phyloP scores from a whole-genome alignment of 2,329 filamentous ascomycete genomes.

The Penicillium brasilianum region DNA sequence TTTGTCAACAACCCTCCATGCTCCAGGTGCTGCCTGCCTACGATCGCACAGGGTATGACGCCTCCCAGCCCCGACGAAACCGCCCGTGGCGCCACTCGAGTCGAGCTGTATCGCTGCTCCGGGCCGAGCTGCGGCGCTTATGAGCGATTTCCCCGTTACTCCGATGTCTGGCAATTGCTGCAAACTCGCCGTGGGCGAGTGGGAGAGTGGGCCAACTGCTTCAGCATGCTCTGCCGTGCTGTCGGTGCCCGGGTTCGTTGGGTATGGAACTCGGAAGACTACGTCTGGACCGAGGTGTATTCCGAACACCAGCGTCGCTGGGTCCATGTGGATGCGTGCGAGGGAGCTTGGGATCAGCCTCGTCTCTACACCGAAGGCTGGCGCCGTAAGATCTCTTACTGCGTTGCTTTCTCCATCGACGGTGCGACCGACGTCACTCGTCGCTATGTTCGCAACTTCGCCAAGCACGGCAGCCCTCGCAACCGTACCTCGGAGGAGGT shows the following conservation, averaged over 20 bases:
- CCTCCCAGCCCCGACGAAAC: constrained; percentile 86
- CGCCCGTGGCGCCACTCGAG: constrained; percentile 82
- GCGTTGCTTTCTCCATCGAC: constrained; percentile 93
- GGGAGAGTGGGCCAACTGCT: constrained; percentile 98
- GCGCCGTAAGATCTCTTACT: constrained; percentile 96
- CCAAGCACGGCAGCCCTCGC: constrained; percentile 70
- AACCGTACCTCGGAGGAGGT: constrained; percentile 86
- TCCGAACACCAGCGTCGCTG: constrained; percentile 91
- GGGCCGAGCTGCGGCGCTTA: constrained; percentile 73
- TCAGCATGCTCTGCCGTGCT: constrained; percentile 95
- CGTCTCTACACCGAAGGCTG: constrained; percentile 91
- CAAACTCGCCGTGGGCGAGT: constrained; percentile 84
- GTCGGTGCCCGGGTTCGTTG: constrained; percentile 89
- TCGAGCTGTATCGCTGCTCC: constrained; percentile 90
- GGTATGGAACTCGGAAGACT: constrained; percentile 98
- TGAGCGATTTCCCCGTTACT: constrained; percentile 92
- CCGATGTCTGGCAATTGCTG: constrained; percentile 89
- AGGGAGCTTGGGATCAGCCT: constrained; percentile 94
- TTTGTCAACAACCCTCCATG: constrained; percentile 97
- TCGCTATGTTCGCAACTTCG: constrained; percentile 62
- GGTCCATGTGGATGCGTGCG: constrained; percentile 96
- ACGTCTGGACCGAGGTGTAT: constrained; percentile 98
- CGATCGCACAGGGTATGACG: constrained; percentile 80
- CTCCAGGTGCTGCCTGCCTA: constrained; percentile 78
- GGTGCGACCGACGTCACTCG: constrained; percentile 72